Evolutionary conservation across 2,329 filamentous ascomycete genomes (phyloP), one percentile per base, ranked within the genome.

Genomic region (Aspergillus pseudoglaucus): DNA sequence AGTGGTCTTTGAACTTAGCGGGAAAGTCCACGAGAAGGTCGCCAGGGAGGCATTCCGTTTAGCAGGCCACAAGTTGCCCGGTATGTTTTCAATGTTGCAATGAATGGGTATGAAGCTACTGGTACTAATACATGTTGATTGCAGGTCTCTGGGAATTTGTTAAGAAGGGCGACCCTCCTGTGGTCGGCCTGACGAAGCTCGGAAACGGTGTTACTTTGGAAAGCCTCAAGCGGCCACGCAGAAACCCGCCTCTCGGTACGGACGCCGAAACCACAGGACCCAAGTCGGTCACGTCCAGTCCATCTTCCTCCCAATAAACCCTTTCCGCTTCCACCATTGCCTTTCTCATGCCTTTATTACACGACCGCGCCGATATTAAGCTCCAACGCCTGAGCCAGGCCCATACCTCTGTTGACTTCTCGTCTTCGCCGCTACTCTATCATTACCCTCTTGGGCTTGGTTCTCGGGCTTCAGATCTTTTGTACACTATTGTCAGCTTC

Each of bases 11-110:
- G 93, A 98, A 72, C 73, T 98, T 57, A 90, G 89, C 70, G 93
- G 93, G 41, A 82, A 90, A 59, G 65, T 97, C 54, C 93, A 98
- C 79, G 93, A 98, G 75, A 88, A 95, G 74, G 83, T 98, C 55
- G 90, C 88, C 18, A 82, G 84, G 58, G 93, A 98, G 75, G 93
- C 93, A 27, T 95, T 98, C 73, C 81, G 93, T 54, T 74, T 98
- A 66, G 93, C 93, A 14, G 93, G 88, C 38, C 89, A 94, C 71
- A 98, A 98, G 75, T 75, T 98, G 69, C 93, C 93, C 44, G 90
- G 88, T 90, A 73, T 67, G 82, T 73, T 46, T 42, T 42, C 47
- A 53, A 44, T 47, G 44, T 17, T 37, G 42, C 18, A 49, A 32
- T 17, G 17, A 20, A 35, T 25, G 14, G 23, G 42, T 25, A 42